Percentiles rank a stretch among this genome's conserved stretches.
Evolutionary conservation across 148 eudicot species (phyloP).

Genomic region (Vaccinium corymbosum): DNA sequence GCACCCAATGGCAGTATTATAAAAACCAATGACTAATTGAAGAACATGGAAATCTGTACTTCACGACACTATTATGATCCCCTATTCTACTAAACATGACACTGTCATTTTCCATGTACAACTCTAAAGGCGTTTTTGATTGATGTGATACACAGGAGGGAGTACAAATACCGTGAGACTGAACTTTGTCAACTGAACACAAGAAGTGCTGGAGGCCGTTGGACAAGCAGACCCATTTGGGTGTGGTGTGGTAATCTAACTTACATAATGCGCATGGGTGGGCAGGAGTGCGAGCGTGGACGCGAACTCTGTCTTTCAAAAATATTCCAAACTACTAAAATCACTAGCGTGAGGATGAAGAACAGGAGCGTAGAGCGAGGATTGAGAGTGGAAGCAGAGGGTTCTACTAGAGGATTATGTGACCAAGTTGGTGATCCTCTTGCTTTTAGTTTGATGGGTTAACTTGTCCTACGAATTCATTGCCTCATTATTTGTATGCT

Average conservation of each 20-base stretch:
- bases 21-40: not conserved
- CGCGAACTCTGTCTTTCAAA: no score
- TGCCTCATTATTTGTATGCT: not conserved
- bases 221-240: not conserved
- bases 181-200: not conserved
- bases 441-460: not conserved
- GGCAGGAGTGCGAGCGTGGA: no score
- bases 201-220: not conserved
- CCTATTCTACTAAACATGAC: not conserved
- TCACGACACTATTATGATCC: not conserved
- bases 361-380: no score
- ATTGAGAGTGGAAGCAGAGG: no score
- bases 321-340: no score
- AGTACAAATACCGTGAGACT: not conserved
- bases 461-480: not conserved
- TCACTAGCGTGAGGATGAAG: no score
- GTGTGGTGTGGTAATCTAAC: not conserved
- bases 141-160: not conserved
- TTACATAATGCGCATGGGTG: no score
- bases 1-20: not conserved
- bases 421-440: not conserved
- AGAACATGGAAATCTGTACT: not conserved
- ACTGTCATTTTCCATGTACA: not conserved
- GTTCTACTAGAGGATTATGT: no score
- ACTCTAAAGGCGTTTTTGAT: not conserved